phyloP scores from a whole-genome alignment of 2,329 filamentous ascomycete species.

The Didymella sp. region DNA sequence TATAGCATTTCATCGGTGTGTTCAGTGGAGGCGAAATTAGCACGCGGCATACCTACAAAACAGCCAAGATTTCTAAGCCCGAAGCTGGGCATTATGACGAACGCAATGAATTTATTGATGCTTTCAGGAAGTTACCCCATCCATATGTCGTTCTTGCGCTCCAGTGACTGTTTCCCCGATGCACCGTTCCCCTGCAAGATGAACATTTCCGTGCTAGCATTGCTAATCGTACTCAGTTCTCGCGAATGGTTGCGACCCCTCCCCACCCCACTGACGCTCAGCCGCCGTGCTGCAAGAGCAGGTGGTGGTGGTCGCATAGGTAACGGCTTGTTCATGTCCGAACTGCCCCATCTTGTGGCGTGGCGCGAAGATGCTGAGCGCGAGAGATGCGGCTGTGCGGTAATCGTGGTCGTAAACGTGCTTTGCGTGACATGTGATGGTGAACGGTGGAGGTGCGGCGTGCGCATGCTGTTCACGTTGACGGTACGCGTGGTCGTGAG shows the following conservation, averaged over 20 bases:
- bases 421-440: constrained; percentile 2
- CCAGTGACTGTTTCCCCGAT: constrained; percentile 4
- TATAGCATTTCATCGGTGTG: background rate
- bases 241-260: constrained; percentile 7
- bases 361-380: constrained; percentile 7
- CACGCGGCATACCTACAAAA: too few relatives aligned
- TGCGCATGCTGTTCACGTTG: constrained; percentile 6
- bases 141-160: constrained; percentile 9
- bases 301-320: constrained; percentile 11
- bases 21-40: too few relatives aligned
- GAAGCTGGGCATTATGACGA: background rate
- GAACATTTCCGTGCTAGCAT: constrained; percentile 14
- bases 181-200: constrained; percentile 8
- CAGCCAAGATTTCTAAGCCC: too few relatives aligned
- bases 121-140: constrained; percentile 2
- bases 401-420: constrained; percentile 12
- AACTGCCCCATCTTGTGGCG: background rate
- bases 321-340: constrained; percentile 10
- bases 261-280: background rate
- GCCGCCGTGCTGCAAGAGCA: background rate
- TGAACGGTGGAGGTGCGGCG: background rate
- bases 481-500: constrained; percentile 1
- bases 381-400: constrained; percentile 7
- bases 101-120: background rate
- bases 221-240: constrained; percentile 10